These are phyloP conservation scores for Colletotrichum brevisporum DNA, from an alignment of 2,329 filamentous ascomycete species.

Conservation along the genomic window DNA sequence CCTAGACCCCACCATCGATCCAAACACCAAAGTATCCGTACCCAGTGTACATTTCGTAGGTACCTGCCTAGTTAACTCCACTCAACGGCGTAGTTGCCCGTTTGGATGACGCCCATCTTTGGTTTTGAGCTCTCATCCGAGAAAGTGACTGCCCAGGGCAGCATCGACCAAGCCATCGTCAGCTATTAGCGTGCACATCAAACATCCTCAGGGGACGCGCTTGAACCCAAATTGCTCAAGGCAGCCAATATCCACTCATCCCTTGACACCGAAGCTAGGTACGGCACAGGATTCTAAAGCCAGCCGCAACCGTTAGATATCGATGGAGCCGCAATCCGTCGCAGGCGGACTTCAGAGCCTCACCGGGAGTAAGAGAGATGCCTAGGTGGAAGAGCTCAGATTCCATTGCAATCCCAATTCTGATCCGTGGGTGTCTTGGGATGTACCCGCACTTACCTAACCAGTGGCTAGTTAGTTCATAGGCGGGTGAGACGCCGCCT, in stretches of 20 bases:
- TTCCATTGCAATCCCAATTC: too few species aligned
- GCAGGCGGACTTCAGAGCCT: too few species aligned
- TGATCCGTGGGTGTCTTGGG: too few species aligned
- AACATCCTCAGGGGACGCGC: neutral
- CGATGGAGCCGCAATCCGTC: too few species aligned
- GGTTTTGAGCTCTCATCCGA: neutral
- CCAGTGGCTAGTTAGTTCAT: too few species aligned
- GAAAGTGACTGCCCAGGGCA: slow-evolving; percentile 30
- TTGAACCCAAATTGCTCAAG: slow-evolving; percentile 7
- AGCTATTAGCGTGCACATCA: neutral
- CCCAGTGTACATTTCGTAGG: slow-evolving; percentile 6
- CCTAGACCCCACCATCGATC: too few species aligned
- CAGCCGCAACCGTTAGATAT: slow-evolving; percentile 7
- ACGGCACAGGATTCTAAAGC: neutral
- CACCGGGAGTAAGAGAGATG: too few species aligned
- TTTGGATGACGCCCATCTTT: slow-evolving; percentile 16
- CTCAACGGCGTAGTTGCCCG: slow-evolving; percentile 33
- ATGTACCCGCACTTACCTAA: too few species aligned
- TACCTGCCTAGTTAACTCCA: neutral
- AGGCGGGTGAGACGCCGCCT: too few species aligned
- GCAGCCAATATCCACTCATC: slow-evolving; percentile 12
- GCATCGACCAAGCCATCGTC: slow-evolving; percentile 13
- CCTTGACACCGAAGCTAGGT: slow-evolving; percentile 4
- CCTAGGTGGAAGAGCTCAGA: too few species aligned
- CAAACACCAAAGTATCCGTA: neutral